Base-by-base conservation (phyloP, 2,329 filamentous ascomycete genomes). In the Periconia macrospinosa region DNA sequence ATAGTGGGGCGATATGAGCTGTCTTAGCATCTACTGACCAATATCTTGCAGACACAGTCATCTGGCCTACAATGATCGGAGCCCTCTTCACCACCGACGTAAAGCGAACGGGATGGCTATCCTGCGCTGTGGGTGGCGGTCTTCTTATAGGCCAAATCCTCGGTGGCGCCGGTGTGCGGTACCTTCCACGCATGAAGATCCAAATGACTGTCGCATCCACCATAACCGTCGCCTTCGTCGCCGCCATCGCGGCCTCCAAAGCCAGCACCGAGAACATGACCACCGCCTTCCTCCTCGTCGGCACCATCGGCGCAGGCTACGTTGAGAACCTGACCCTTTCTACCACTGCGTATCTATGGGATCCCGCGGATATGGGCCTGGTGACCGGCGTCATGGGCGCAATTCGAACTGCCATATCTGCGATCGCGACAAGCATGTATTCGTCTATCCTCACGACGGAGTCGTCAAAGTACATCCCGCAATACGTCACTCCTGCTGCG, bases 311-410 rank as follows among this genome's bases (percentile, higher is more conserved):
- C 18, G 58, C 63, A 14, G 64, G 62, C 27, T 65, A 57, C 52
- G 45, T 62, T 30, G 62, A 65, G 42, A 61, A 61, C 44, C 60
- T 65, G 35, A 54, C 55, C 11, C 69, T 78, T 47, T 74, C 77
- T 0, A 75, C 75, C 8, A 76, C 80, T 23, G 76, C 76, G 1
- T 70, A 79, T 10, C 72, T 81, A 41, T 78, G 74, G 63, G 78
- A 78, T 52, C 68, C 78, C 6, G 74, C 78, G 56, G 78, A 80
- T 55, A 79, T 80, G 43, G 78, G 78, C 15, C 70, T 80, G 15
- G 76, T 76, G 11, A 75, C 73, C 0, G 78, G 78, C 17, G 71
- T 76, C 27, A 67, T 79, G 45, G 77, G 76, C n/a, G 75, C 72
- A 20, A 76, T 79, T 50, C 75, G 78, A 37, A 72, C 73, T 9